Evolutionary conservation across 495 filamentous ascomycete species (phyloP).

Genomic region (Annulohypoxylon nitens): DNA sequence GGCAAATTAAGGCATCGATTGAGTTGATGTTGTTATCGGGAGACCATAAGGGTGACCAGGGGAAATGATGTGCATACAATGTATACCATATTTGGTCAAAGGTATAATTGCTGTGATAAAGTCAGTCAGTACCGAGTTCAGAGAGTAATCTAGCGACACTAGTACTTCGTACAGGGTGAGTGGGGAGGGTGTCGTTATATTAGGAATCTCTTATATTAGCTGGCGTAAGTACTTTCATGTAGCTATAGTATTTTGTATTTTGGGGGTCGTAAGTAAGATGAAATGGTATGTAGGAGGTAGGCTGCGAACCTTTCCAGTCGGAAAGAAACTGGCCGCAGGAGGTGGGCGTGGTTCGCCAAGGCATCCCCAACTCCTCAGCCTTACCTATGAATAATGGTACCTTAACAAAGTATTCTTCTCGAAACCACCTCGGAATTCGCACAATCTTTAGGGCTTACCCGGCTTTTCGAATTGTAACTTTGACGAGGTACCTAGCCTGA

Average conservation of each 20-base stretch:
- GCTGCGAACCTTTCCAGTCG: neutral
- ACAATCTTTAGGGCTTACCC: slow-evolving; percentile 1
- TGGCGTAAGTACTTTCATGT: neutral
- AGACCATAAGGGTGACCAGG: neutral
- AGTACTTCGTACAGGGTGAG: slow-evolving; percentile 2
- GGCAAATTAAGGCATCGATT: slow-evolving; percentile 22
- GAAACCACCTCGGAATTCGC: neutral
- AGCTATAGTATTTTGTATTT: neutral
- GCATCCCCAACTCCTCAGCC: slow-evolving; percentile 30
- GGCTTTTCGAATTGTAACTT: neutral
- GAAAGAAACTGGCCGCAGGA: neutral
- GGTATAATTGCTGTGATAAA: slow-evolving; percentile 25
- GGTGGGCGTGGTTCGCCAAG: slow-evolving; percentile 28
- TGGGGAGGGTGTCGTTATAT: slow-evolving; percentile 25
- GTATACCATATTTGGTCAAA: slow-evolving; percentile 10
- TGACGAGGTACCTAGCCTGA: slow-evolving; percentile 5
- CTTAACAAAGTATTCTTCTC: neutral
- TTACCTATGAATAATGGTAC: slow-evolving; percentile 15
- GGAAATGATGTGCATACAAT: slow-evolving; percentile 6
- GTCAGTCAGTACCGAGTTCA: slow-evolving; percentile 11
- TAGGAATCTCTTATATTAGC: neutral
- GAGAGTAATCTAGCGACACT: slow-evolving; percentile 22
- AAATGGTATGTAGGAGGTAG: slow-evolving; percentile 14
- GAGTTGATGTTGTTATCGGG: slow-evolving; percentile 9
- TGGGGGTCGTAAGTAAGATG: slow-evolving; percentile 34